phyloP scores from a whole-genome alignment of 495 filamentous ascomycete genomes.

The Aspergillus haitiensis region DNA sequence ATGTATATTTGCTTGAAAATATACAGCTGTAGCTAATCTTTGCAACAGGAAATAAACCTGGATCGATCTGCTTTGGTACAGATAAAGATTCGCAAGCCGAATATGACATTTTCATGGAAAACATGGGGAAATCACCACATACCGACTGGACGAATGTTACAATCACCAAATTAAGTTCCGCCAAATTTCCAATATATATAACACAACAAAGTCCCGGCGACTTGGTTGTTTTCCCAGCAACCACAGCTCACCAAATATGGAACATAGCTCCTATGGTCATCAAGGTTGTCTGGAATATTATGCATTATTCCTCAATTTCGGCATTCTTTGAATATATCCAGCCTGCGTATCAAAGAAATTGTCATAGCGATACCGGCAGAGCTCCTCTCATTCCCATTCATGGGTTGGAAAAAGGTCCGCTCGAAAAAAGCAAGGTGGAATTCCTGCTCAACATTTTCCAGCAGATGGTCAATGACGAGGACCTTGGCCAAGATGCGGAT shows the following conservation, averaged over 20 bases:
- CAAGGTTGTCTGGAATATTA: slow-evolving; percentile 29
- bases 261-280: slow-evolving; percentile 25
- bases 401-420: slow-evolving; percentile 11
- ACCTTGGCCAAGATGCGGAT: slow-evolving; percentile 7
- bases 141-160: slow-evolving; percentile 28
- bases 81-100: slow-evolving; percentile 19
- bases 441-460: slow-evolving; percentile 17
- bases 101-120: slow-evolving; percentile 27
- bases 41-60: slow-evolving; percentile 14
- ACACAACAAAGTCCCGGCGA: slow-evolving; percentile 26
- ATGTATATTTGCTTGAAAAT: no score
- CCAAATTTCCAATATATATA: slow-evolving; percentile 28
- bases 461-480: slow-evolving; percentile 22
- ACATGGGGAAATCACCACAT: slow-evolving; percentile 24
- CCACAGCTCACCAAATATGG: slow-evolving; percentile 30
- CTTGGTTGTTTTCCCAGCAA: slow-evolving; percentile 27
- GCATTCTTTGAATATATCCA: slow-evolving; percentile 27
- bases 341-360: slow-evolving; percentile 24
- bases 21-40: neutral
- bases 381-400: slow-evolving; percentile 24
- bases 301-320: slow-evolving; percentile 22
- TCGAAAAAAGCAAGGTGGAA: neutral
- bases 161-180: slow-evolving; percentile 15
- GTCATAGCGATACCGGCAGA: slow-evolving; percentile 26
- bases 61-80: slow-evolving; percentile 28